These are phyloP conservation scores for Phoma sp. DNA, from an alignment of 2,329 filamentous ascomycete species.

Conservation along the genomic window DNA sequence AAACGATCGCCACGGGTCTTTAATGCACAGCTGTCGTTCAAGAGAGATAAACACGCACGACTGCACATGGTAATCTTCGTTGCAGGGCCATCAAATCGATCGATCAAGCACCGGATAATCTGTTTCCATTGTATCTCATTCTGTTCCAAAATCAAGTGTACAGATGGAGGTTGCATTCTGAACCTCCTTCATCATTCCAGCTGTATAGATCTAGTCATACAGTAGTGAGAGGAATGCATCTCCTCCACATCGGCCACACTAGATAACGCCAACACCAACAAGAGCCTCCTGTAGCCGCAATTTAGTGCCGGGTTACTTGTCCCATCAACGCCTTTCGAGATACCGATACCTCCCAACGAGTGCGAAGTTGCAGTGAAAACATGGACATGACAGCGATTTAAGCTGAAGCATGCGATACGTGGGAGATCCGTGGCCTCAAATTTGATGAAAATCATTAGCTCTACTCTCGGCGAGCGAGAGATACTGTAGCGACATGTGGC, in stretches of 20 bases:
- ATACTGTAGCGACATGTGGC: background rate
- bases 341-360: background rate
- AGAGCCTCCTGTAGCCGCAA: constrained; percentile 2
- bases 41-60: background rate
- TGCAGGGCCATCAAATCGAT: background rate
- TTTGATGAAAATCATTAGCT: background rate
- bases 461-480: background rate
- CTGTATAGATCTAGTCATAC: background rate
- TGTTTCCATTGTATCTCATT: background rate
- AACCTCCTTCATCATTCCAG: background rate
- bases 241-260: background rate
- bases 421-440: background rate
- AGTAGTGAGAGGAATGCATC: background rate
- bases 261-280: constrained; percentile 1
- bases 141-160: background rate
- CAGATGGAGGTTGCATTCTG: background rate
- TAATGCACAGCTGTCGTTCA: background rate
- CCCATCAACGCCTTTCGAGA: background rate
- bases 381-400: background rate
- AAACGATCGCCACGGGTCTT: background rate
- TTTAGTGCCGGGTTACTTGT: constrained; percentile 3
- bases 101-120: background rate
- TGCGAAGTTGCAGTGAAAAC: background rate
- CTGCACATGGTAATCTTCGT: background rate
- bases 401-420: background rate